Percentiles rank a stretch among this genome's conserved stretches.
These are phyloP conservation scores for Rosa persica DNA, from an alignment of 306 rosid genomes.

Conservation along the genomic window DNA sequence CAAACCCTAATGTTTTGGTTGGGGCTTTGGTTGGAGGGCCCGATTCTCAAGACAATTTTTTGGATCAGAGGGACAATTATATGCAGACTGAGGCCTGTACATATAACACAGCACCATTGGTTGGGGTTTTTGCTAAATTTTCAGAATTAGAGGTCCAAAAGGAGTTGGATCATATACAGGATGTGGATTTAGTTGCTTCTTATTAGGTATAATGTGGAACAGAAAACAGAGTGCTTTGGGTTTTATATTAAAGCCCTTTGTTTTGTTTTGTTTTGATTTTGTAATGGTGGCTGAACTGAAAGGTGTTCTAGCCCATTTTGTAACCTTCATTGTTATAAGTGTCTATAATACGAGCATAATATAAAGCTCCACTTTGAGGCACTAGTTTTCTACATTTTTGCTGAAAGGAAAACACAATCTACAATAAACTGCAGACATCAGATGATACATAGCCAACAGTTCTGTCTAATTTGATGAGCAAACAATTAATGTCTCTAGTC, in stretches of 20 bases:
- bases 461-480: too few relatives aligned
- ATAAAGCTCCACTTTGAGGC: too few relatives aligned
- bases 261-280: conserved; percentile 15
- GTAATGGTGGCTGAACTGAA: conserved; percentile 22
- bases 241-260: background rate
- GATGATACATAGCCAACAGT: too few relatives aligned
- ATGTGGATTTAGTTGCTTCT: conserved; percentile 57
- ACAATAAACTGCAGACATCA: too few relatives aligned
- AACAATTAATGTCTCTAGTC: too few relatives aligned
- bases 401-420: too few relatives aligned
- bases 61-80: conserved; percentile 68
- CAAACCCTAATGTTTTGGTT: conserved; percentile 73
- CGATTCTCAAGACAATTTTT: conserved; percentile 64
- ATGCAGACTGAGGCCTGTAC: conserved; percentile 99
- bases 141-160: conserved; percentile 43
- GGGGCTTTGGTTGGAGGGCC: conserved; percentile 99
- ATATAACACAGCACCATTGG: conserved; percentile 88
- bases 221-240: conserved; percentile 9
- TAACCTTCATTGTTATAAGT: conserved; percentile 29
- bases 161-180: conserved; percentile 25
- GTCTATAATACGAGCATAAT: conserved; percentile 17
- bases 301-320: conserved; percentile 33
- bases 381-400: too few relatives aligned
- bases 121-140: conserved; percentile 80
- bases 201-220: conserved; percentile 24